Conservation (phyloP, 2,329 filamentous ascomycete genomes). For the Cylindrodendrum hubeiense region DNA sequence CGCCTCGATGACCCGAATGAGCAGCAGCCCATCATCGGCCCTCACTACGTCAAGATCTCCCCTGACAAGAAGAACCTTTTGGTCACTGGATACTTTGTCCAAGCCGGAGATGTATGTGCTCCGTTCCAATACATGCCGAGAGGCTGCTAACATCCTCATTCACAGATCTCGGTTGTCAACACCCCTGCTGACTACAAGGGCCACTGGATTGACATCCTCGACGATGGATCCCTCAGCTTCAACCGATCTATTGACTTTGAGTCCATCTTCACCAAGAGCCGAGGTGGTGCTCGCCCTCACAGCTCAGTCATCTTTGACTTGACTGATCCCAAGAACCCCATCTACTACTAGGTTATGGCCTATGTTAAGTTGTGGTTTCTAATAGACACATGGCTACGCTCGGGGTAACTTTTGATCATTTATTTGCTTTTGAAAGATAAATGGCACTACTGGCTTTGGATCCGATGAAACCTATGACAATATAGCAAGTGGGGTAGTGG, state of each 20-base stretch:
- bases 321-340: slow-evolving; percentile 64
- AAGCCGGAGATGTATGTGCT: slow-evolving; percentile 62
- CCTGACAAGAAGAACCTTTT: slow-evolving; percentile 74
- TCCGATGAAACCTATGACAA: too few species aligned
- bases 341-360: slow-evolving; percentile 56
- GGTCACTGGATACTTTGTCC: slow-evolving; percentile 76
- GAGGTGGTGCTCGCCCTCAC: slow-evolving; percentile 70
- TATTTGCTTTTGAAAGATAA: too few species aligned
- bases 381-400: too few species aligned
- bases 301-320: slow-evolving; percentile 69
- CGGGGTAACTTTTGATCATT: too few species aligned
- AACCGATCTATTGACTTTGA: slow-evolving; percentile 71
- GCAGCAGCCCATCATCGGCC: slow-evolving; percentile 69
- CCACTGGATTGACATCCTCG: slow-evolving; percentile 69
- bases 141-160: slow-evolving; percentile 18
- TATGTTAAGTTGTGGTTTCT: too few species aligned
- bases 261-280: slow-evolving; percentile 60
- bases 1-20: slow-evolving; percentile 71
- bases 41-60: slow-evolving; percentile 74
- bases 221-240: slow-evolving; percentile 68
- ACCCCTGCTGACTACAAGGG: slow-evolving; percentile 73
- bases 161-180: slow-evolving; percentile 67
- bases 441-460: too few species aligned
- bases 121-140: fast-evolving
- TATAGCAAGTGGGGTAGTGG: too few species aligned